These are phyloP conservation scores for Fistulinella cinereoalba DNA, from an alignment of 1,284 basidiomycete genomes.

Conservation along the genomic window DNA sequence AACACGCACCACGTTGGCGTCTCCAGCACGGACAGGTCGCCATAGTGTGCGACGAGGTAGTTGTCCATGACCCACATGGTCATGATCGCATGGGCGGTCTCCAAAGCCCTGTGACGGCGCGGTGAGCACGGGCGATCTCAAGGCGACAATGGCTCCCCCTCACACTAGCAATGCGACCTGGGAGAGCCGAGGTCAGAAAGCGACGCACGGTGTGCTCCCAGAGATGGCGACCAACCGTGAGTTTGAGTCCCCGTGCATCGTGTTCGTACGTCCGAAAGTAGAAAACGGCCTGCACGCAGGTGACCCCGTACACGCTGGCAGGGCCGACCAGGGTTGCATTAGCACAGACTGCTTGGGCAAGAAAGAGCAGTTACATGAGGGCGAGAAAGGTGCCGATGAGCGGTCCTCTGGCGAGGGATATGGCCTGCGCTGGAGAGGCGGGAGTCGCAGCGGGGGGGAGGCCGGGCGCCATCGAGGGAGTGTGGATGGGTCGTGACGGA, in stretches of 20 bases:
- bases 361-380: slow-evolving; percentile 16
- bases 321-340: background rate
- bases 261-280: slow-evolving; percentile 27
- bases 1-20: slow-evolving; percentile 22
- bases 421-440: slow-evolving; percentile 2
- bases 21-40: slow-evolving; percentile 4
- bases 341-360: background rate
- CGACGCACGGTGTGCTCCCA: background rate
- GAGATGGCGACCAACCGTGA: slow-evolving; percentile 16
- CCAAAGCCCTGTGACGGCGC: slow-evolving; percentile 23
- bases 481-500: too few relatives aligned
- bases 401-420: slow-evolving; percentile 23
- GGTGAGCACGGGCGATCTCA: background rate
- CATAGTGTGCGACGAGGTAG: slow-evolving; percentile 21
- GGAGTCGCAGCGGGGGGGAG: too few relatives aligned
- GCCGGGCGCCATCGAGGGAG: too few relatives aligned
- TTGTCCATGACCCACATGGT: slow-evolving; percentile 26
- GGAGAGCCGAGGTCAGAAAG: background rate
- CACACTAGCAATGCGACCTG: slow-evolving; percentile 28
- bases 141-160: background rate
- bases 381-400: slow-evolving; percentile 30
- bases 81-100: slow-evolving; percentile 24
- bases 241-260: slow-evolving; percentile 21
- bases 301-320: slow-evolving; percentile 28
- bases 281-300: slow-evolving; percentile 29